phyloP scores from a whole-genome alignment of 768 basidiomycete genomes.

The Tulasnella calospora region DNA sequence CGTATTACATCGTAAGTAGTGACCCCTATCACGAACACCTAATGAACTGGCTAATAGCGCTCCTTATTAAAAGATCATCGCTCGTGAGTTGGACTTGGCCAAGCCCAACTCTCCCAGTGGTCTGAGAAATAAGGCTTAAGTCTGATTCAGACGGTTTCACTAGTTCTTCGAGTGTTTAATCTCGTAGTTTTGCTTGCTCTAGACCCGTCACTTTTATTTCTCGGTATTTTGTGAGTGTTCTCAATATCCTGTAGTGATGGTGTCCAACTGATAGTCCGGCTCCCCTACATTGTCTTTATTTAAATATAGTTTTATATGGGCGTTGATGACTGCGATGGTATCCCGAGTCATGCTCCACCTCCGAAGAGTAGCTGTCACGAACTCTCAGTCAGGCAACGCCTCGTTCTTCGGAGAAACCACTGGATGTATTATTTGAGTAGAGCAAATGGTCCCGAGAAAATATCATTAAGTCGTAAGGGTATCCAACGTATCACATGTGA shows the following conservation, averaged over 20 bases:
- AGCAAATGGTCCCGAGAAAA: background rate
- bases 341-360: background rate
- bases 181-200: background rate
- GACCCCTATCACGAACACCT: too few species aligned
- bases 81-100: background rate
- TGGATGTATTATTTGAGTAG: background rate
- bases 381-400: background rate
- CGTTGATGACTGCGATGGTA: background rate
- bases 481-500: background rate
- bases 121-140: too few species aligned
- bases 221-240: background rate
- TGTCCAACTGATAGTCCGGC: background rate
- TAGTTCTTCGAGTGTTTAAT: background rate
- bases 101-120: too few species aligned
- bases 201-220: background rate
- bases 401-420: background rate
- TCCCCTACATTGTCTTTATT: background rate
- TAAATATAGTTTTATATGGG: background rate
- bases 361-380: background rate
- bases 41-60: background rate
- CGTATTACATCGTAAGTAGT: background rate
- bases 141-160: background rate
- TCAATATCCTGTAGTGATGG: background rate
- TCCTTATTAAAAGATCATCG: background rate
- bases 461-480: background rate